Conservation (phyloP, 257 asterid species). For the Jacaranda mimosifolia region DNA sequence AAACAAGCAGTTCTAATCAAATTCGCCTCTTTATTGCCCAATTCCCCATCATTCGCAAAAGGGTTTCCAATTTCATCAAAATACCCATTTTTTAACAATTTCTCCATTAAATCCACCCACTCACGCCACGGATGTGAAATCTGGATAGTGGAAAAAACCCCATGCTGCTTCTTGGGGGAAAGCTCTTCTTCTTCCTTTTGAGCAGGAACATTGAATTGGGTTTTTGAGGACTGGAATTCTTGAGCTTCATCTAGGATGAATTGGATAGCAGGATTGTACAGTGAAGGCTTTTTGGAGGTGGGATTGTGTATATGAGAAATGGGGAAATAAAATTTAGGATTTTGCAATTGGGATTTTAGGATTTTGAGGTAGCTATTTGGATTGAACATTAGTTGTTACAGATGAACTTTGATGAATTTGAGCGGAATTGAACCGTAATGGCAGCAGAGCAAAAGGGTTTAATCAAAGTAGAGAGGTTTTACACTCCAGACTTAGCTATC, state of each 20-base stretch:
- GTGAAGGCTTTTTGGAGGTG: conserved; percentile 37
- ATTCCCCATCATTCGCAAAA: conserved; percentile 46
- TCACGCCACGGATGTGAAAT: conserved; percentile 89
- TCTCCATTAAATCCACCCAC: conserved; percentile 78
- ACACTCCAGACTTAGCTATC: background rate
- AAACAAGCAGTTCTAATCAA: conserved; percentile 80
- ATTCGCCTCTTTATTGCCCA: conserved; percentile 67
- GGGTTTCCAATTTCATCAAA: conserved; percentile 74
- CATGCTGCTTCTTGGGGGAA: conserved; percentile 19
- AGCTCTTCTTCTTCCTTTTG: conserved; percentile 42
- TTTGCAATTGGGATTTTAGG: conserved; percentile 46
- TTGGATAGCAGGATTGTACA: conserved; percentile 69
- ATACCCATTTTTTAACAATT: conserved; percentile 62
- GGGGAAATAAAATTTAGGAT: conserved; percentile 30
- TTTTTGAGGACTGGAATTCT: conserved; percentile 34
- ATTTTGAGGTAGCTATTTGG: conserved; percentile 40
- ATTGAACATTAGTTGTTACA: conserved; percentile 29
- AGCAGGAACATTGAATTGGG: conserved; percentile 32
- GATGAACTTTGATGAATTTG: background rate
- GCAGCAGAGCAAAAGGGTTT: background rate
- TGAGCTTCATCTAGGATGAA: conserved; percentile 68
- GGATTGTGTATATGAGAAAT: conserved; percentile 44
- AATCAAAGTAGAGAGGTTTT: background rate
- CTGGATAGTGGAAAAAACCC: conserved; percentile 30
- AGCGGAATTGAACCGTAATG: background rate